A percentile compares a stretch with the other conserved stretches of the same genome.
Evolutionary conservation across 2,329 filamentous ascomycete genomes (phyloP).

Genomic region (Ophiostoma fasciatum): DNA sequence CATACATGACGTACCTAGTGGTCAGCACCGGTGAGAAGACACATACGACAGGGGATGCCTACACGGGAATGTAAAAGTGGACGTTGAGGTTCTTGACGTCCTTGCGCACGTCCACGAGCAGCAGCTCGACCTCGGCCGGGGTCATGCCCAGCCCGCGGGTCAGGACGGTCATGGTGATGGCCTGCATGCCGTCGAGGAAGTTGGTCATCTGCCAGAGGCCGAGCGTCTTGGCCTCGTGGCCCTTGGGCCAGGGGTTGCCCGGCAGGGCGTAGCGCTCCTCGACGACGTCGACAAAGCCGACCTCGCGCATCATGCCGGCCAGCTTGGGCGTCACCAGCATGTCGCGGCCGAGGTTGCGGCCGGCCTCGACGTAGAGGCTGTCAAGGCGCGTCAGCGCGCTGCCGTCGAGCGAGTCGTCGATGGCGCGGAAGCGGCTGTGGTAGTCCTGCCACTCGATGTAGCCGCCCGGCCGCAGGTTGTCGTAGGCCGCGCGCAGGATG

Average conservation of each 20-base stretch:
- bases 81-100: slow-evolving; percentile 12
- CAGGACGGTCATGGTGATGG: slow-evolving; percentile 15
- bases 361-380: slow-evolving; percentile 15
- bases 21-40: not conserved
- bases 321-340: slow-evolving; percentile 17
- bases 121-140: slow-evolving; percentile 13
- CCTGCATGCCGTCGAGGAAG: slow-evolving; percentile 16
- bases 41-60: not conserved
- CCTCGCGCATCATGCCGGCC: slow-evolving; percentile 15
- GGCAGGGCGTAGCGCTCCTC: slow-evolving; percentile 16
- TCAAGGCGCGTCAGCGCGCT: slow-evolving; percentile 19
- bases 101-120: slow-evolving; percentile 13
- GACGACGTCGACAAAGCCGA: slow-evolving; percentile 18
- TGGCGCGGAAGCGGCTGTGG: slow-evolving; percentile 17
- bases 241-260: slow-evolving; percentile 18
- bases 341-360: slow-evolving; percentile 18
- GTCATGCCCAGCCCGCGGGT: slow-evolving; percentile 15
- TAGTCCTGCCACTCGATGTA: slow-evolving; percentile 23
- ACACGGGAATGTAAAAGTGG: slow-evolving; percentile 13
- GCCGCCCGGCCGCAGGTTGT: slow-evolving; percentile 20
- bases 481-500: slow-evolving; percentile 16
- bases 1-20: slow-evolving; percentile 13
- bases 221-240: slow-evolving; percentile 15
- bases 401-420: slow-evolving; percentile 19
- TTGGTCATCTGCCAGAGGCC: slow-evolving; percentile 18